A percentile compares a stretch with the other conserved stretches of the same genome.
Evolutionary conservation across 306 rosid species (phyloP).

Genomic region (Prunus persica): DNA sequence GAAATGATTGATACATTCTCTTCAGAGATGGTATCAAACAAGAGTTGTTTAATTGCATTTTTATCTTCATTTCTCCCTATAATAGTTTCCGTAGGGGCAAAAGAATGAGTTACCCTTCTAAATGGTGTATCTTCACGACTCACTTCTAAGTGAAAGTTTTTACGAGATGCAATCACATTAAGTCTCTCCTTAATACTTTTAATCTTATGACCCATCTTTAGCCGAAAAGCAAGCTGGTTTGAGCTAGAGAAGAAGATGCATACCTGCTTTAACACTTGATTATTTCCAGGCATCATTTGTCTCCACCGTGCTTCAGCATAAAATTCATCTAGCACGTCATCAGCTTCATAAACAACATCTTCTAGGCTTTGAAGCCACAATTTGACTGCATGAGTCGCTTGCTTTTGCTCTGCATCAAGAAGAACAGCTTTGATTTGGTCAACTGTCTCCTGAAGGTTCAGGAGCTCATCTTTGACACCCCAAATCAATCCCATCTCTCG

Average conservation of each 20-base stretch:
- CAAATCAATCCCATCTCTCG: background rate
- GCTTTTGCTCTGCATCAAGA: conserved; percentile 27
- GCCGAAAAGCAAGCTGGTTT: background rate
- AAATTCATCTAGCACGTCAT: conserved; percentile 30
- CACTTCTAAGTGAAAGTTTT: too few relatives aligned
- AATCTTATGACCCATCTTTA: too few relatives aligned
- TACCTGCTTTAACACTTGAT: background rate
- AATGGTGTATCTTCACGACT: too few relatives aligned
- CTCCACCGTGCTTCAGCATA: conserved; percentile 18
- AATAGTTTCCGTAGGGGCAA: too few relatives aligned
- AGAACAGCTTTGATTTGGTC: conserved; percentile 15
- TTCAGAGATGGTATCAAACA: too few relatives aligned
- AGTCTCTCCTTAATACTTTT: background rate
- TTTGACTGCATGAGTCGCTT: conserved; percentile 1
- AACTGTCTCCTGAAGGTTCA: background rate
- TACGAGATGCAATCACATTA: background rate
- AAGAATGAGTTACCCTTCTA: too few relatives aligned
- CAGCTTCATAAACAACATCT: conserved; percentile 17
- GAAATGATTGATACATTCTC: too few relatives aligned
- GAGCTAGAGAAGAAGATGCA: background rate
- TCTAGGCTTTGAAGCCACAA: conserved; percentile 28
- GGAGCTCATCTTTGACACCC: conserved; percentile 12
- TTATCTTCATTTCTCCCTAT: too few relatives aligned
- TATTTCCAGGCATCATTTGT: background rate
- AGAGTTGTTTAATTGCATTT: too few relatives aligned